Evolutionary conservation across 768 basidiomycete genomes (phyloP).

Genomic region (Serendipita sp.): DNA sequence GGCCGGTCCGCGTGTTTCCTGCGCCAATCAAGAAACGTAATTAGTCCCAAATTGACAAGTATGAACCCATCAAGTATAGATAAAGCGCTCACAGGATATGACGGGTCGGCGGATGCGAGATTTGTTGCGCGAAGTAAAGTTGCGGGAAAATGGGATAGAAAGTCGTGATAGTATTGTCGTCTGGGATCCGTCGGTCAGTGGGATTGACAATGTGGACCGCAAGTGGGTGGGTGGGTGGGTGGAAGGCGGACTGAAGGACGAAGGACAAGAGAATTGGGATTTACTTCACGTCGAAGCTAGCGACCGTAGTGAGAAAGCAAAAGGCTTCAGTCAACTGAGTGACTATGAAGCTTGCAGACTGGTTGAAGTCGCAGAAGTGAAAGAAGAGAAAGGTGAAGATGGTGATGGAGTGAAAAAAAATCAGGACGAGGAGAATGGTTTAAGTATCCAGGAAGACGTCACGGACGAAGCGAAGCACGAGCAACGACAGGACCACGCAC

Average conservation of each 20-base stretch:
- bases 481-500: constrained; percentile 3
- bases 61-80: neutral
- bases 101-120: too few species aligned
- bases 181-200: too few species aligned
- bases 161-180: too few species aligned
- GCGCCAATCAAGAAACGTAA: neutral
- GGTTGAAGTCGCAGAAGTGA: neutral
- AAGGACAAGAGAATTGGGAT: neutral
- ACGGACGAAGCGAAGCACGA: neutral
- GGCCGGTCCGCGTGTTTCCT: too few species aligned
- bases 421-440: neutral
- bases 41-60: constrained; percentile 1
- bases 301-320: neutral
- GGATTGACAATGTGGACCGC: neutral
- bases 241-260: neutral
- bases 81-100: too few species aligned
- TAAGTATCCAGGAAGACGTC: neutral
- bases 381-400: neutral
- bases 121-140: too few species aligned
- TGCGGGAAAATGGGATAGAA: too few species aligned
- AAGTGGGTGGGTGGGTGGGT: neutral
- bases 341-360: neutral
- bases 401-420: neutral
- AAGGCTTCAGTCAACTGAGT: too few species aligned
- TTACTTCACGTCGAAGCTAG: neutral